A percentile compares a stretch with the other conserved stretches of the same genome.
phyloP scores from a whole-genome alignment of 306 rosid genomes.

The Sicyos edulis region DNA sequence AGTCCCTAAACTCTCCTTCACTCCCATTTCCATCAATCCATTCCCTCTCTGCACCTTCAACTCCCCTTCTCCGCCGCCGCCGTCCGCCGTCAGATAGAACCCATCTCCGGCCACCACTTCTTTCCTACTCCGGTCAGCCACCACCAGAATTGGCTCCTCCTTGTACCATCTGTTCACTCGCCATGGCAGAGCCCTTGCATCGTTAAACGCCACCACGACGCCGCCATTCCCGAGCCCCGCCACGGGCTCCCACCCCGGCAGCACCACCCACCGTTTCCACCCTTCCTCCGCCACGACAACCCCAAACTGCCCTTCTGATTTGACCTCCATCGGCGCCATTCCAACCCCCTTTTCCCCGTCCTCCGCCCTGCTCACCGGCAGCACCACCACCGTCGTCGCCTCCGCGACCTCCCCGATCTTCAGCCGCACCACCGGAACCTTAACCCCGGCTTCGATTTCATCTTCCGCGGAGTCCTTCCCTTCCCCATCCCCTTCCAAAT shows the following conservation, averaged over 20 bases:
- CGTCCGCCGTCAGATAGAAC: conserved; percentile 50
- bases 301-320: conserved; percentile 55
- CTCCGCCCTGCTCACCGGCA: conserved; percentile 65
- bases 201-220: conserved; percentile 56
- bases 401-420: conserved; percentile 82
- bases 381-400: conserved; percentile 46
- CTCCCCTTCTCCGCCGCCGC: conserved; percentile 18
- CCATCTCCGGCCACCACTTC: conserved; percentile 55
- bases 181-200: conserved; percentile 84
- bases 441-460: neutral
- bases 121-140: conserved; percentile 48
- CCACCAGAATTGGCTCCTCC: conserved; percentile 82
- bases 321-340: conserved; percentile 63
- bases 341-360: conserved; percentile 39
- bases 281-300: conserved; percentile 74
- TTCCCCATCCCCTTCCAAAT: conserved; percentile 20
- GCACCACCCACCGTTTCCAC: conserved; percentile 79
- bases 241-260: conserved; percentile 70
- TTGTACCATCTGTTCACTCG: conserved; percentile 63
- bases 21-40: conserved; percentile 43
- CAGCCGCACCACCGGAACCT: conserved; percentile 80
- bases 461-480: conserved; percentile 15
- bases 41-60: conserved; percentile 71
- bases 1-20: conserved; percentile 51
- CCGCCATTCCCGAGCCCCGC: conserved; percentile 46